Percentiles rank a stretch among this genome's conserved stretches.
These are phyloP conservation scores for Fusarium sublunatum DNA, from an alignment of 2,329 filamentous ascomycete species.

Conservation along the genomic window DNA sequence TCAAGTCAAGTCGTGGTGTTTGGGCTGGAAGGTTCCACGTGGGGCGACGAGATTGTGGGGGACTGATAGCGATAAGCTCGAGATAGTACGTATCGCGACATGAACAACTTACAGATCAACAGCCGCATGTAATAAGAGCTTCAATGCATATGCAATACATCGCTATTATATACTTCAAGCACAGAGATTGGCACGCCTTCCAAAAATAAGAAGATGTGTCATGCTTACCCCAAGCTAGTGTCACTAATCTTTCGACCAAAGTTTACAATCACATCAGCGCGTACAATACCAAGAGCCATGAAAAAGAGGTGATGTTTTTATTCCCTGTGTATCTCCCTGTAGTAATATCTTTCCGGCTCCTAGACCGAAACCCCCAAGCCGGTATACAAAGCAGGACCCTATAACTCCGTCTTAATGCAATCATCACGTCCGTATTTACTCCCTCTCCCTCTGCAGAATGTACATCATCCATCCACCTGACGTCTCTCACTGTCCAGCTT, in stretches of 20 bases:
- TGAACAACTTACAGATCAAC: background rate
- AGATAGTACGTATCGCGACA: slow-evolving; percentile 1
- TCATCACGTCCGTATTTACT: slow-evolving; percentile 9
- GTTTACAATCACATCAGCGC: background rate
- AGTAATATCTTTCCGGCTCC: slow-evolving; percentile 5
- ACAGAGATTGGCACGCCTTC: too few relatives aligned
- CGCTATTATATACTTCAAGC: too few relatives aligned
- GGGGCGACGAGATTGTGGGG: slow-evolving; percentile 39
- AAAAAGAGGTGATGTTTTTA: slow-evolving; percentile 21
- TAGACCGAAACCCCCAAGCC: slow-evolving; percentile 1
- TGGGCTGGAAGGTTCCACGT: slow-evolving; percentile 48
- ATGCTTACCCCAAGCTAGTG: background rate
- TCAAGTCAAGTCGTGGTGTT: slow-evolving; percentile 33
- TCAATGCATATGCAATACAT: too few relatives aligned
- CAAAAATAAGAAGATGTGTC: background rate
- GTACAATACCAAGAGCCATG: background rate
- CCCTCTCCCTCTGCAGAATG: slow-evolving; percentile 7
- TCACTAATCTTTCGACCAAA: background rate
- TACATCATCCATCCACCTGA: slow-evolving; percentile 2
- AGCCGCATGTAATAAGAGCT: background rate
- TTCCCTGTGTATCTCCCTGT: slow-evolving; percentile 10
- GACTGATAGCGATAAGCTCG: slow-evolving; percentile 5
- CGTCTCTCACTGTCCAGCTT: slow-evolving; percentile 54
- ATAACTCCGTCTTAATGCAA: slow-evolving; percentile 40
- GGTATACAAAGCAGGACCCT: slow-evolving; percentile 16